phyloP scores from a whole-genome alignment of 257 asterid species.

The Solanum sitiens region DNA sequence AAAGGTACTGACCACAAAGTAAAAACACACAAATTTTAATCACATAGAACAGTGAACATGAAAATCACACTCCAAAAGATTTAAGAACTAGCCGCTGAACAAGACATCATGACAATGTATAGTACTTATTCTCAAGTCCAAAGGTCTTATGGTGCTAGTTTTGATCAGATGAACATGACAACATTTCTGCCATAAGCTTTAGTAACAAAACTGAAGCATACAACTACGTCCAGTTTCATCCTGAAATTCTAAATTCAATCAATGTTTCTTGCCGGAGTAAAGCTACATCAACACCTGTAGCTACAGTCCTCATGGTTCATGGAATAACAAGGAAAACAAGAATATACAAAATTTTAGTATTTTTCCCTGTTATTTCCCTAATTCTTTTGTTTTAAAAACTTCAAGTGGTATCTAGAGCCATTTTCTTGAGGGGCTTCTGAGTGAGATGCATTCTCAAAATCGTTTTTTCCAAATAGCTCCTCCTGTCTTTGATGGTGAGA shows the following conservation, averaged over 20 bases:
- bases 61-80: neutral
- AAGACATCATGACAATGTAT: neutral
- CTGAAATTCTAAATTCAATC: neutral
- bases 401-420: no score
- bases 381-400: no score
- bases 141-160: neutral
- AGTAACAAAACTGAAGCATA: neutral
- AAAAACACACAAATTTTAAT: neutral
- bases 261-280: neutral
- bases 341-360: neutral
- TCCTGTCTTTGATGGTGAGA: no score
- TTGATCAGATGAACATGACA: neutral
- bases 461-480: no score
- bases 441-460: no score
- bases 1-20: neutral
- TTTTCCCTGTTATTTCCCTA: no score
- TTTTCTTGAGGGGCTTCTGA: no score
- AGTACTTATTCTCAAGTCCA: neutral
- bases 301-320: neutral
- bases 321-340: neutral
- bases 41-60: neutral
- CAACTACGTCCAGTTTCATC: neutral
- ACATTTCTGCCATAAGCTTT: neutral
- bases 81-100: neutral
- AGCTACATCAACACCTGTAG: neutral